Base-by-base conservation (phyloP, 2,329 filamentous ascomycete genomes). In the Colletotrichum plurivorum region DNA sequence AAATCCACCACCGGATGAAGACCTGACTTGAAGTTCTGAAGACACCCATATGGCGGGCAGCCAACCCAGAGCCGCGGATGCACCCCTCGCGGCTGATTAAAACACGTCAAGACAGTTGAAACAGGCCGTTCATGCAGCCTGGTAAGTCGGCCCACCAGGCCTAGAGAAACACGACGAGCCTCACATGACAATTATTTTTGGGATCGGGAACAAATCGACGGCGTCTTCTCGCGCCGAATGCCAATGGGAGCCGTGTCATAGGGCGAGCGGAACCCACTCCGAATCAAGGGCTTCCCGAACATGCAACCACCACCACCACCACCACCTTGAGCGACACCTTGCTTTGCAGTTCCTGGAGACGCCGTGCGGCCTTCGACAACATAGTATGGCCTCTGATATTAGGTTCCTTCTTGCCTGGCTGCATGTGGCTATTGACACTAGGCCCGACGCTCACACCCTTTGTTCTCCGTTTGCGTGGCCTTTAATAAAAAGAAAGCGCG, bases 111-210 rank as follows among this genome's bases (percentile, higher is more conserved):
- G 43, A 49, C 31, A 49, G 52, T 57, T 67, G 56, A 67, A 56
- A 66, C 63, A 62, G 46, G 15, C 31, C 22, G 49, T 57, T 67
- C 63, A 69, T 67, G 67, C 62, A 46, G 13, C 43, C n/a, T 22
- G 46, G 39, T 27, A 16, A 36, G 56, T 39, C 18, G 18, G 12
- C 31, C 49, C 41, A 41, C 43, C 5, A 51, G 43, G 15, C 7
- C 18, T 9, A 39, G 45, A 36, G 48, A 65, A 48, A 59, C 48
- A 48, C 25, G 15, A n/a, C 39, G 27, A 59, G 60, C 60, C 54
- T 69, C 61, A 52, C 49, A 69, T 36, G 55, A 55, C 18, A 39
- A 60, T 36, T 60, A 39, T 48, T 55, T 36, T 54, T 54, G 41
- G 41, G 48, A 68, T 18, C 27, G 48, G 9, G 16, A 8, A 39